Evolutionary conservation across 257 asterid genomes (phyloP).

Genomic region (Fraxinus excelsior): DNA sequence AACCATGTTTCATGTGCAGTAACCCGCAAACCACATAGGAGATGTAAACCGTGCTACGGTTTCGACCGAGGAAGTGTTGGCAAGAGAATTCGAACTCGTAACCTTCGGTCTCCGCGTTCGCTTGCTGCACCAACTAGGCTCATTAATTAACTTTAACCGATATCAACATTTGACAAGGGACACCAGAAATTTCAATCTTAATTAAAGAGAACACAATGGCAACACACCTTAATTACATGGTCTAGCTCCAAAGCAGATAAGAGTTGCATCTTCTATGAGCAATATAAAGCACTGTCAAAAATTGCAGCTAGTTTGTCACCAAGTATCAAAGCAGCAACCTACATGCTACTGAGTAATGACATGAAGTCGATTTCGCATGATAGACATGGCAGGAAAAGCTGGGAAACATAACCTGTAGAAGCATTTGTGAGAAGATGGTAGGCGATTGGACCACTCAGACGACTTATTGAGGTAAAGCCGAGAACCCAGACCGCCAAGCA

Average conservation of each 20-base stretch:
- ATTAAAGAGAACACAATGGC: constrained; percentile 24
- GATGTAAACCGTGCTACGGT: too few relatives aligned
- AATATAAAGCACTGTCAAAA: constrained; percentile 28
- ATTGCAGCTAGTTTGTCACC: constrained; percentile 42
- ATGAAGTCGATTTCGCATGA: too few relatives aligned
- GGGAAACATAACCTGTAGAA: constrained; percentile 85
- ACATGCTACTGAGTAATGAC: constrained; percentile 25
- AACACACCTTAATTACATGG: constrained; percentile 29
- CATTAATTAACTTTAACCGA: constrained; percentile 14
- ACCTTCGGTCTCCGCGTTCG: too few relatives aligned
- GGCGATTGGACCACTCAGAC: constrained; percentile 51
- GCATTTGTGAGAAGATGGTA: constrained; percentile 95
- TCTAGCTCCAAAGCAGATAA: constrained; percentile 26
- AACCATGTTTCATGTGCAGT: too few relatives aligned
- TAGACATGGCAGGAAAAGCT: constrained; percentile 35
- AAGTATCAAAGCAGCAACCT: constrained; percentile 91
- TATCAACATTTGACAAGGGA: constrained; percentile 35
- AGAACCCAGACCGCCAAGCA: constrained; percentile 74
- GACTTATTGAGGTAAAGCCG: constrained; percentile 64
- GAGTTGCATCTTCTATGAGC: constrained; percentile 45
- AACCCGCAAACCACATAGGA: too few relatives aligned
- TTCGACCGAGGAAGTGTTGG: too few relatives aligned
- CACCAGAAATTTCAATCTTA: constrained; percentile 28
- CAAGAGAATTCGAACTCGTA: too few relatives aligned
- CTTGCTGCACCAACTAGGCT: too few relatives aligned